phyloP scores from a whole-genome alignment of 1,284 basidiomycete species.

The Ustilago sp. region DNA sequence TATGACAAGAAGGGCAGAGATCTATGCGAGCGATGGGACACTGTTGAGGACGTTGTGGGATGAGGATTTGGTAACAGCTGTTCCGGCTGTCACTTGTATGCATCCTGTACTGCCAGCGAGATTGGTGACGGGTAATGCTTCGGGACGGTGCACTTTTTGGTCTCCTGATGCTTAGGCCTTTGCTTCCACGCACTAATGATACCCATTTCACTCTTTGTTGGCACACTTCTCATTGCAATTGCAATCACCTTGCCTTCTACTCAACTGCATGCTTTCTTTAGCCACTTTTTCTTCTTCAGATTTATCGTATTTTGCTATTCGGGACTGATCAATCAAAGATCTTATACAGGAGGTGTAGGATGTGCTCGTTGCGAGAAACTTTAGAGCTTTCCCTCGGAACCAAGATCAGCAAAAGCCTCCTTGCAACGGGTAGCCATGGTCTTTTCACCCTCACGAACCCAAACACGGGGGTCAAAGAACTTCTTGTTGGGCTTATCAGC shows the following conservation, averaged over 20 bases:
- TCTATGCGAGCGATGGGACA: slow-evolving; percentile 58
- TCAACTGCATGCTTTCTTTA: background rate
- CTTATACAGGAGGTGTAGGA: background rate
- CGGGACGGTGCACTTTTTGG: slow-evolving; percentile 61
- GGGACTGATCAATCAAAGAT: background rate
- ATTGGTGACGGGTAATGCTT: slow-evolving; percentile 62
- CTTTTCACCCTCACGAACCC: slow-evolving; percentile 99
- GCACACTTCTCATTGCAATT: background rate
- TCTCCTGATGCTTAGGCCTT: slow-evolving; percentile 23
- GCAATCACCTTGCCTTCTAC: background rate
- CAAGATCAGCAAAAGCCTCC: slow-evolving; percentile 89
- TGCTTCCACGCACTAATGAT: background rate
- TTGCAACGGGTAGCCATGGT: slow-evolving; percentile 88
- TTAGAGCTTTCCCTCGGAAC: slow-evolving; percentile 70
- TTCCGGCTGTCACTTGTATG: slow-evolving; percentile 64
- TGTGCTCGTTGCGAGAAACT: background rate
- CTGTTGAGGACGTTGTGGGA: slow-evolving; percentile 61
- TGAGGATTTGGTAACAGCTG: slow-evolving; percentile 63
- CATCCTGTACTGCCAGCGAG: slow-evolving; percentile 57
- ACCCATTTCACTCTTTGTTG: background rate
- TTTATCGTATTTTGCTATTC: background rate
- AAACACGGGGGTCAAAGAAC: slow-evolving; percentile 77
- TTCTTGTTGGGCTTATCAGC: slow-evolving; percentile 70
- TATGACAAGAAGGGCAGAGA: slow-evolving; percentile 65
- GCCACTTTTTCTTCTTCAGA: background rate